Evolutionary conservation across 2,329 filamentous ascomycete species (phyloP), one percentile per base, ranked within the genome.

Genomic region (Colletotrichum incanum): DNA sequence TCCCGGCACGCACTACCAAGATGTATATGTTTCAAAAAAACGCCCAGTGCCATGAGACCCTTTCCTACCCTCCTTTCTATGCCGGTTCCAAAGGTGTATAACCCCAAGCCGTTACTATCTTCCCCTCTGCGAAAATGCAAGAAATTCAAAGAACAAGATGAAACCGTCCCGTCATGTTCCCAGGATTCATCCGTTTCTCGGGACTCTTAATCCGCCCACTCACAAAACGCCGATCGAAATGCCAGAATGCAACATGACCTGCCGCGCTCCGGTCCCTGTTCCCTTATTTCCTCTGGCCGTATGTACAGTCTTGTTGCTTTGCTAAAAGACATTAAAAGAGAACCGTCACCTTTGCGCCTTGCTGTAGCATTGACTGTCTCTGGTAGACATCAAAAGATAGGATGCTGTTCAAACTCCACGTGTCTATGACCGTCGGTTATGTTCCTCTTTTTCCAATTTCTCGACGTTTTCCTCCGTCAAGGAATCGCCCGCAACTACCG

Each of bases 401-500:
- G 39, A 54, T 63, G 58, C 47, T 64, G 63, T 54, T 20, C 18
- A 18, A 39, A 64, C n/a, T 54, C 49, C 54, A 43, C 26, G 20
- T 39, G 41, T 34, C 60, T 65, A 65, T 8, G 41, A 52, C 2
- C 72, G 65, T 39, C 72, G 69, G 16, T 65, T 62, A 23, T 72
- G 31, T 65, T 67, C 82, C 67, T 85, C 81, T 68, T 79, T 80
- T 68, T 82, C 82, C 55, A 89, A 75, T 72, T 81, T 86, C 45
- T 84, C 86, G 58, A 90, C 80, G 74, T 90, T 90, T 76, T 87
- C 87, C 73, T 88, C 85, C 1, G 88, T 90, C 73, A 90, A 75
- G 6, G 84, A 84, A 66, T 88, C 85, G 3, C 83, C 83, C 9
- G 76, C 68, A 14, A 80, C 77, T 34, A 76, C 71, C 49, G 81